Evolutionary conservation across 306 rosid genomes (phyloP), one percentile per base, ranked within the genome.

Genomic region (Elaeagnus macrophylla): DNA sequence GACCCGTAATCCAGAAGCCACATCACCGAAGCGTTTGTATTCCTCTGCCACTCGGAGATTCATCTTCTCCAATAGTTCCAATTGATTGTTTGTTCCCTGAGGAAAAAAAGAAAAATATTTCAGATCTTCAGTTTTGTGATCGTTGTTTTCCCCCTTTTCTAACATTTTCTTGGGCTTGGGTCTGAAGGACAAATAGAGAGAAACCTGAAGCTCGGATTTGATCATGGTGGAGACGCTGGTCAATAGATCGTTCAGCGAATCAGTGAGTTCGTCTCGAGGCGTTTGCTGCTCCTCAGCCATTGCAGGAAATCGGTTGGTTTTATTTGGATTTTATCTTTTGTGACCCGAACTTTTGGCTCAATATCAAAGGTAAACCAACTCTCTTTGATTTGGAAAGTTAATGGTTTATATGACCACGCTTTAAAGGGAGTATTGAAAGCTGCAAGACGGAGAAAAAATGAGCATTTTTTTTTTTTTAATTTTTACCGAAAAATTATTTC

Each of bases 11-110:
- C 96, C 96, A n/a, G 95, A 77, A 46, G 96, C 95, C 78, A 84
- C 72, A 56, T 82, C 94, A 7, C 99, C 96, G 64, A 64, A 78
- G 53, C 95, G 78, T 44, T 66, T 80, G 72, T 91, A 91, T 59
- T 87, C 95, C 71, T 84, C 99, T 17, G 84, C 82, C 38, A 87
- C 85, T 61, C 81, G 76, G 45, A 44, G 37, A 60, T 91, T 91
- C 96, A 87, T 84, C 78, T 82, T 84, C 83, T 86, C 96, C 67
- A 87, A 51, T n/a, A 91, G 77, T 56, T 82, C 93, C 48, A 91
- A 72, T 55, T 87, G 87, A 74, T 80, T 87, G 62, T 83, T 76
- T 4, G 89, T 70, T 36, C 95, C 99, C 95, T 90, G 69, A 52
- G 13, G 35, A 57, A 50, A 37, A 37, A 10, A 9, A 66, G 39